Percentiles rank a stretch among this genome's conserved stretches.
Conservation (phyloP, 176 grass and related monocot genomes). For the Triticum dicoccoides region DNA sequence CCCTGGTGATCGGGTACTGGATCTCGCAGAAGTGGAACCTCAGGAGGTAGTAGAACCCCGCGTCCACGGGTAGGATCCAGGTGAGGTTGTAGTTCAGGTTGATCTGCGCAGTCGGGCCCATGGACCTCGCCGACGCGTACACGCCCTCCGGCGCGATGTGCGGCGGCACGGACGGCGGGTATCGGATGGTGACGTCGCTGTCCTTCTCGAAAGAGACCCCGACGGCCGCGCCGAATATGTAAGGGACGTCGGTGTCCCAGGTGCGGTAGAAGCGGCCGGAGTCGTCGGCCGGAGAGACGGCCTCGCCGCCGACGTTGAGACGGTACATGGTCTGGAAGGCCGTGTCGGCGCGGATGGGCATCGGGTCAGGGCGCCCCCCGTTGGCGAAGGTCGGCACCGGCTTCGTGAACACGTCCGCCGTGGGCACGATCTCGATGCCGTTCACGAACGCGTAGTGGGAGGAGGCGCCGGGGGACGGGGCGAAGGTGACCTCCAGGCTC, state of each 20-base stretch:
- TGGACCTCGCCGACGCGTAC: conserved; percentile 46
- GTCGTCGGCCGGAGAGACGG: neutral
- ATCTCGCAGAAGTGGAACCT: conserved; percentile 64
- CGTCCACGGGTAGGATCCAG: conserved; percentile 40
- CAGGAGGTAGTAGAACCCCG: conserved; percentile 43
- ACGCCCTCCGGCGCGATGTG: conserved; percentile 34
- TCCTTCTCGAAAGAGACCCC: conserved; percentile 34
- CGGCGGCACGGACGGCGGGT: neutral
- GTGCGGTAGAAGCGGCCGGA: conserved; percentile 21
- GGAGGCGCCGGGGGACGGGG: neutral
- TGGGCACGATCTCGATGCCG: conserved; percentile 52
- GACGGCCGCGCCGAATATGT: conserved; percentile 19
- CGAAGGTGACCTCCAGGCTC: conserved; percentile 29
- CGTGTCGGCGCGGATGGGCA: conserved; percentile 1
- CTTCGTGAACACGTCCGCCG: neutral
- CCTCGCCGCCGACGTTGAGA: conserved; percentile 29
- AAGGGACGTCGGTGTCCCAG: conserved; percentile 24
- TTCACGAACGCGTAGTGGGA: conserved; percentile 51
- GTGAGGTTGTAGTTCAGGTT: conserved; percentile 60
- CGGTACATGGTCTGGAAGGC: conserved; percentile 52
- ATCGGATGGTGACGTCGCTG: conserved; percentile 33
- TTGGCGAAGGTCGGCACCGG: neutral
- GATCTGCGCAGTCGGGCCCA: conserved; percentile 17
- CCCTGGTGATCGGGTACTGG: conserved; percentile 28
- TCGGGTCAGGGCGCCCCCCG: neutral